Conservation (phyloP, 2,329 filamentous ascomycete species). For the Sordariomycetes sp. region DNA sequence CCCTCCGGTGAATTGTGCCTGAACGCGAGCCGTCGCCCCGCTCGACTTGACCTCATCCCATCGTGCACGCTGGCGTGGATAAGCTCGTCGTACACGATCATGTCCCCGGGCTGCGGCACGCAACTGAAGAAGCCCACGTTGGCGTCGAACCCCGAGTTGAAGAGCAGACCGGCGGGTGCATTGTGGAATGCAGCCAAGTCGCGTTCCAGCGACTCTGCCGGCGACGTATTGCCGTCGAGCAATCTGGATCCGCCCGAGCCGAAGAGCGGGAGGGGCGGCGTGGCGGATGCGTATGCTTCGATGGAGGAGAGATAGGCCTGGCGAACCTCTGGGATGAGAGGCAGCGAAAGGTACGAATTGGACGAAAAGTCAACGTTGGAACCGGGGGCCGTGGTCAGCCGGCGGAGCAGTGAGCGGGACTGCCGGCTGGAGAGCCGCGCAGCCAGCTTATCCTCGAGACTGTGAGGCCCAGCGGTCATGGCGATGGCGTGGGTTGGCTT, state of each 20-base stretch:
- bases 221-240: slow-evolving; percentile 36
- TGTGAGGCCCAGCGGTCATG: not conserved
- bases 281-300: not conserved
- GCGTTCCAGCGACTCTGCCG: slow-evolving; percentile 32
- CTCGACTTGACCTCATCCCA: slow-evolving; percentile 58
- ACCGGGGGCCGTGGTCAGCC: slow-evolving; percentile 34
- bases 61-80: slow-evolving; percentile 74
- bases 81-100: slow-evolving; percentile 62
- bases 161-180: slow-evolving; percentile 34
- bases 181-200: slow-evolving; percentile 36
- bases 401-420: slow-evolving; percentile 26
- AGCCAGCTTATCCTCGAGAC: slow-evolving; percentile 4
- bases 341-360: slow-evolving; percentile 71
- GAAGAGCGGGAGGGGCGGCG: slow-evolving; percentile 13
- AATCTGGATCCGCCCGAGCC: slow-evolving; percentile 44
- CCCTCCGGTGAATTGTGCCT: slow-evolving; percentile 36
- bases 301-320: slow-evolving; percentile 47
- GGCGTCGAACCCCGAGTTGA: slow-evolving; percentile 54
- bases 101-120: slow-evolving; percentile 47
- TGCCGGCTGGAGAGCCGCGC: slow-evolving; percentile 8
- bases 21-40: slow-evolving; percentile 36
- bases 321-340: slow-evolving; percentile 37
- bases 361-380: slow-evolving; percentile 60
- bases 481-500: not conserved
- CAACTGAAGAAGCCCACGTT: slow-evolving; percentile 54